Evolutionary conservation across 768 basidiomycete genomes (phyloP).

Genomic region (Russula foetens): DNA sequence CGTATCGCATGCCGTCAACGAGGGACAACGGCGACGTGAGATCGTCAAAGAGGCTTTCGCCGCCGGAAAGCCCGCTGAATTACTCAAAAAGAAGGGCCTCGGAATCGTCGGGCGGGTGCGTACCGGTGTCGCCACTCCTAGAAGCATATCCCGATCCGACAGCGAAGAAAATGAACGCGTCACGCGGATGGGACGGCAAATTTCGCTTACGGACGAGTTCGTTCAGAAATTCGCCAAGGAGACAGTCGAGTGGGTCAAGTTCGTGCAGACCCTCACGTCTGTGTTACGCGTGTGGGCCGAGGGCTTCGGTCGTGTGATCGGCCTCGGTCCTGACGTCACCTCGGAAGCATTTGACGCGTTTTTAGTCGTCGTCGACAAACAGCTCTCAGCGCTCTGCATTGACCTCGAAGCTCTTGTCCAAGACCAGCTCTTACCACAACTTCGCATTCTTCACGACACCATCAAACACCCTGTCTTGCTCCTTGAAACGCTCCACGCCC

Average conservation of each 20-base stretch:
- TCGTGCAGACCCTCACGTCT: not conserved
- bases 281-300: conserved; percentile 15
- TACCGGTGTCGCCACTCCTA: conserved; percentile 48
- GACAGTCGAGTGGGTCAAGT: conserved; percentile 16
- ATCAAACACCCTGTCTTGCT: conserved; percentile 57
- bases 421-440: conserved; percentile 46
- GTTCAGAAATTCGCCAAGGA: conserved; percentile 14
- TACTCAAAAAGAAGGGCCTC: conserved; percentile 31
- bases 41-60: conserved; percentile 68
- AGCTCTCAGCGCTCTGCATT: conserved; percentile 44
- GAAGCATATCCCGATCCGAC: conserved; percentile 37
- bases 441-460: conserved; percentile 50
- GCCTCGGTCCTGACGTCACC: conserved; percentile 21
- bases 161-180: conserved; percentile 18
- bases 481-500: conserved; percentile 59
- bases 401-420: conserved; percentile 48
- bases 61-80: conserved; percentile 19
- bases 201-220: conserved; percentile 5
- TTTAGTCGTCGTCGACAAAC: conserved; percentile 44
- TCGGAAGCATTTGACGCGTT: conserved; percentile 35
- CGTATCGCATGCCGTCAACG: conserved; percentile 70
- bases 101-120: conserved; percentile 49
- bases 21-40: conserved; percentile 66
- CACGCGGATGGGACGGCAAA: conserved; percentile 12
- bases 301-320: conserved; percentile 20